phyloP scores from a whole-genome alignment of 495 filamentous ascomycete species.

The Evernia prunastri region DNA sequence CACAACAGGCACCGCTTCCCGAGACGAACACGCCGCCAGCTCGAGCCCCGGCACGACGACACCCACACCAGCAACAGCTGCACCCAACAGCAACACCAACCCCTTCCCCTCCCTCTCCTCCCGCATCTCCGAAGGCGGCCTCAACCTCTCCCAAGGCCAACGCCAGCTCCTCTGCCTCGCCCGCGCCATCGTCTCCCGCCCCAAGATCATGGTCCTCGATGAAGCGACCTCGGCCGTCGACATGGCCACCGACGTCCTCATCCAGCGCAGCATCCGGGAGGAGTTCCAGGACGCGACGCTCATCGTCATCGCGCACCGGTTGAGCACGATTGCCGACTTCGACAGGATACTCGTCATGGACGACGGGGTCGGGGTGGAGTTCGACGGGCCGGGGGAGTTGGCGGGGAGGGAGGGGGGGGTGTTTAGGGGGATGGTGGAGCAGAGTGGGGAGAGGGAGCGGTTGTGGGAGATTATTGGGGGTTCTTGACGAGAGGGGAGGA shows the following conservation, averaged over 20 bases:
- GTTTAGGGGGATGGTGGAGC: slow-evolving; percentile 67
- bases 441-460: slow-evolving; percentile 63
- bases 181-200: slow-evolving; percentile 71
- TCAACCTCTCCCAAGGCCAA: slow-evolving; percentile 82
- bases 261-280: slow-evolving; percentile 74
- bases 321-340: slow-evolving; percentile 82
- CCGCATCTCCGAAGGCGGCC: slow-evolving; percentile 65
- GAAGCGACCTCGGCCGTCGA: slow-evolving; percentile 88
- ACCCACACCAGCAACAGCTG: slow-evolving; percentile 24
- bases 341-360: slow-evolving; percentile 78
- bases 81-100: slow-evolving; percentile 48
- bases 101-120: slow-evolving; percentile 54
- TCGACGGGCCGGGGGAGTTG: slow-evolving; percentile 61
- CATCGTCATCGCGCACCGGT: slow-evolving; percentile 80
- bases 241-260: slow-evolving; percentile 75
- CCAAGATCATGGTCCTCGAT: slow-evolving; percentile 82
- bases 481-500: slow-evolving; percentile 9
- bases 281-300: slow-evolving; percentile 73
- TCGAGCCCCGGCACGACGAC: slow-evolving; percentile 22
- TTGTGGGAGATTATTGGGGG: slow-evolving; percentile 49
- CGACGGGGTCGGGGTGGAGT: slow-evolving; percentile 68
- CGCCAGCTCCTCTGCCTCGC: slow-evolving; percentile 84
- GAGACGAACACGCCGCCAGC: slow-evolving; percentile 34
- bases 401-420: slow-evolving; percentile 51
- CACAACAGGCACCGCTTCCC: slow-evolving; percentile 27